Evolutionary conservation across 2,329 filamentous ascomycete species (phyloP), one percentile per base, ranked within the genome.

Genomic region (Cladosporium austrohemisphaericum): DNA sequence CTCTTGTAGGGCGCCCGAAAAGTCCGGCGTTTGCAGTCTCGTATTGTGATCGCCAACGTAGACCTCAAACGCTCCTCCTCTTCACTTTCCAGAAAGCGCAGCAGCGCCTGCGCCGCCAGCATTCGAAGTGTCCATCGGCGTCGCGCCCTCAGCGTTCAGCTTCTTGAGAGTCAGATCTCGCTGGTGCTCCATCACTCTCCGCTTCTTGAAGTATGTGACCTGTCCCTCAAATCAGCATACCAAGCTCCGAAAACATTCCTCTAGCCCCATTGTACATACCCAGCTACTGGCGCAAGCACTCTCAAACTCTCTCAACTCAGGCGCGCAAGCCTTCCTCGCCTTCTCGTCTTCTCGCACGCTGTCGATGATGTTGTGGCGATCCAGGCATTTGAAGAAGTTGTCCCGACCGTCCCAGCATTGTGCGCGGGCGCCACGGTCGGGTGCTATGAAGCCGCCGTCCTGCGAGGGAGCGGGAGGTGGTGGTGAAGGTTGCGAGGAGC

Each of bases 171-270:
- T 86, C 70, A 84, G 76, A 63, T 87, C 85, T 70, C 92, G 89
- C 61, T 95, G 87, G 64, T 87, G 79, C 60, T 98, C 93, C 71
- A 94, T 92, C 28, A 97, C 88, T 62, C 93, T 79, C 72, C 90
- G 86, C 71, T 96, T 91, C 76, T 97, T 96, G 73, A 98, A 98
- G 71, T 98, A 97, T 71, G 90, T 89, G 53, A 96, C 87, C 88
- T 93, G 60, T 47, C 19, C n/a, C 7, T 5, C 4, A 36, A 33
- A 47, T 57, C 53, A 58, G 55, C 53, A 50, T 35, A 38, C 38
- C 16, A 23, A 51, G 5, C 36, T 47, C 16, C 23, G 16, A 11
- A 14, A 20, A n/a, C 5, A 20, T 16, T 16, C n/a, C 19, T 40
- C 19, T 9, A 2, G 18, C 22, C 11, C 11, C 6, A 32, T 5